Evolutionary conservation across 2,329 filamentous ascomycete genomes (phyloP).

Genomic region (Xylariomycetidae sp.): DNA sequence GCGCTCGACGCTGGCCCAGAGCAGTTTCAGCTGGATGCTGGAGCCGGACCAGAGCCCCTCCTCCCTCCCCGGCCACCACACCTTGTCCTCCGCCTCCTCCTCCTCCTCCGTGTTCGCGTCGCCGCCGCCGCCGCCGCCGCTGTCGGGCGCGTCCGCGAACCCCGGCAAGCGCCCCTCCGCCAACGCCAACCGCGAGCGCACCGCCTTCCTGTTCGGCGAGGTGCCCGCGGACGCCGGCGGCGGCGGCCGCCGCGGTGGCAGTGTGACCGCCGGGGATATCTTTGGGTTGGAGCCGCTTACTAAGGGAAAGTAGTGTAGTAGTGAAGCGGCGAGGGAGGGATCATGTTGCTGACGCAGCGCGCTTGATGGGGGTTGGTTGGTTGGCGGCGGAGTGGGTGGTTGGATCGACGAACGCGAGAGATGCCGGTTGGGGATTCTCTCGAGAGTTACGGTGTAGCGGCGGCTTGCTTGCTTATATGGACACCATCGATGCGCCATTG

Average conservation of each 20-base stretch:
- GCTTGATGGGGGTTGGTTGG: too few relatives aligned
- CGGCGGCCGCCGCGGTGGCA: constrained; percentile 29
- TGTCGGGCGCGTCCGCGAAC: constrained; percentile 25
- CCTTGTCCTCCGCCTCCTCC: constrained; percentile 14
- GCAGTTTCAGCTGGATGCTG: constrained; percentile 76
- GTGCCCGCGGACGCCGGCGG: constrained; percentile 32
- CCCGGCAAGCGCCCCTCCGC: constrained; percentile 36
- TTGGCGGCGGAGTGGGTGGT: too few relatives aligned
- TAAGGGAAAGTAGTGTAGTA: too few relatives aligned
- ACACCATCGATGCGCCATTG: too few relatives aligned
- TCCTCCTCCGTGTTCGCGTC: constrained; percentile 20
- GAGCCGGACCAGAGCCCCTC: constrained; percentile 43
- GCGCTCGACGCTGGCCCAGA: constrained; percentile 63
- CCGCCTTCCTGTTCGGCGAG: constrained; percentile 56
- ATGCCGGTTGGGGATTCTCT: too few relatives aligned
- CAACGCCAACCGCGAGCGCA: constrained; percentile 45
- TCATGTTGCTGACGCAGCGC: too few relatives aligned
- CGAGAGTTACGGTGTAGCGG: too few relatives aligned
- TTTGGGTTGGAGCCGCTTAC: constrained; percentile 52
- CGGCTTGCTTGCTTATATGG: too few relatives aligned
- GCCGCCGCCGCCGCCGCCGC: constrained; percentile 19
- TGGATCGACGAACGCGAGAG: too few relatives aligned
- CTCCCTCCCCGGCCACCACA: constrained; percentile 9
- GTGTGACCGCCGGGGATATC: constrained; percentile 45
- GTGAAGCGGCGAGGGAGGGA: too few relatives aligned